phyloP scores from a whole-genome alignment of 1,139 yeast species.

The Candida tetrigidarum region DNA sequence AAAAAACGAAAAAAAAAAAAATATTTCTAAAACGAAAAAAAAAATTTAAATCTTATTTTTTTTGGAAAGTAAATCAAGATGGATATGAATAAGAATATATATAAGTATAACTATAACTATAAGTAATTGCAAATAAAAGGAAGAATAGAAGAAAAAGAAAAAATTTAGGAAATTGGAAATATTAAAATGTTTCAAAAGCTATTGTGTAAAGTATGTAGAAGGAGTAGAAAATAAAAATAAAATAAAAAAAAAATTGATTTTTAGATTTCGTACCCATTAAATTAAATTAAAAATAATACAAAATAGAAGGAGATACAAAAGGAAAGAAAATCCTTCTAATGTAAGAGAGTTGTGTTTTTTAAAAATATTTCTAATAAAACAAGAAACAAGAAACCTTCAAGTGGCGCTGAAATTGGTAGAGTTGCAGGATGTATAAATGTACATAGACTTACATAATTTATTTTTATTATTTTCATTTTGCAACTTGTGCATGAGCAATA shows the following conservation, averaged over 20 bases:
- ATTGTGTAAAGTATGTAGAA: background rate
- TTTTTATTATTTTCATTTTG: background rate
- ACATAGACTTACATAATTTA: too few species aligned
- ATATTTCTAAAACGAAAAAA: background rate
- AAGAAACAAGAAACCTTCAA: background rate
- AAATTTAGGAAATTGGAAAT: background rate
- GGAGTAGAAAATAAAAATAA: too few species aligned
- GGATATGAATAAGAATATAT: conserved; percentile 1
- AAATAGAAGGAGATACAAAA: too few species aligned
- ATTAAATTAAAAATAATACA: background rate
- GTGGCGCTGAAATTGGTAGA: background rate
- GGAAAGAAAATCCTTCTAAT: background rate
- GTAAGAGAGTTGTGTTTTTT: too few species aligned
- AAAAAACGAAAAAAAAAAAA: background rate
- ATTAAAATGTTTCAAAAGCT: background rate
- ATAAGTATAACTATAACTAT: background rate
- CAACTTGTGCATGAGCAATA: conserved; percentile 1
- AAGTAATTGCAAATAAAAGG: too few species aligned
- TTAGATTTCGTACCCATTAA: background rate
- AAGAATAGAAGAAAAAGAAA: background rate
- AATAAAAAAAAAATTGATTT: too few species aligned
- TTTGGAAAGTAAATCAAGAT: background rate
- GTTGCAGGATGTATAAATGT: too few species aligned
- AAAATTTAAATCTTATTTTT: background rate
- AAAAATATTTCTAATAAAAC: too few species aligned